Evolutionary conservation across 2,329 filamentous ascomycete genomes (phyloP).

Genomic region (Teratosphaeriaceae sp.): DNA sequence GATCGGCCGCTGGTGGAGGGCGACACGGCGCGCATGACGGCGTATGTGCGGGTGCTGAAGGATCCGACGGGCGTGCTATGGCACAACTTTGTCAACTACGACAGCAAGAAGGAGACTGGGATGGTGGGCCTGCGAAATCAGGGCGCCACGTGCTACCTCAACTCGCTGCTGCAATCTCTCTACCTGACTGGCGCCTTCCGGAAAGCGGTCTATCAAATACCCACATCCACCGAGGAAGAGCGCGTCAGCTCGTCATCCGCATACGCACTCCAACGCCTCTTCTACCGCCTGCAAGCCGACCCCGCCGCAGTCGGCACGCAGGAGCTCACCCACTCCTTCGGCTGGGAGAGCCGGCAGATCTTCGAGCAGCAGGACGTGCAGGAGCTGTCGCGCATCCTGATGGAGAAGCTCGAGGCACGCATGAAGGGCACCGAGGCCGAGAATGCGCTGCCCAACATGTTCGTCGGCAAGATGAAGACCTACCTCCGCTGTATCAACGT

Average conservation of each 20-base stretch:
- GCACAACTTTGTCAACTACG: slow-evolving; percentile 91
- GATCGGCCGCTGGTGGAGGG: slow-evolving; percentile 69
- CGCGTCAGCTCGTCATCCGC: slow-evolving; percentile 68
- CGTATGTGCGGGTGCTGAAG: slow-evolving; percentile 74
- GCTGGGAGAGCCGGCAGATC: slow-evolving; percentile 95
- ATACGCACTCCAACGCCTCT: slow-evolving; percentile 86
- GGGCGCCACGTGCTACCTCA: slow-evolving; percentile 61
- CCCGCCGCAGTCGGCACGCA: slow-evolving; percentile 78
- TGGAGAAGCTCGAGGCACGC: slow-evolving; percentile 93
- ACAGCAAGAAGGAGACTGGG: slow-evolving; percentile 98
- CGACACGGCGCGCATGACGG: slow-evolving; percentile 71
- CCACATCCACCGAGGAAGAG: slow-evolving; percentile 76
- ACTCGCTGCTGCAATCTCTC: slow-evolving; percentile 42
- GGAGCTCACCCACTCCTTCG: slow-evolving; percentile 92
- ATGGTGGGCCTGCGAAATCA: slow-evolving; percentile 97
- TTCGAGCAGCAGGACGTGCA: slow-evolving; percentile 99
- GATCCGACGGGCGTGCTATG: slow-evolving; percentile 84
- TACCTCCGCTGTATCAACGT: slow-evolving; percentile 99
- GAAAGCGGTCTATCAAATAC: slow-evolving; percentile 96
- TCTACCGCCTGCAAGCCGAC: slow-evolving; percentile 90
- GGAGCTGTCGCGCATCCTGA: slow-evolving; percentile 89
- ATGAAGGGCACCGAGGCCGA: slow-evolving; percentile 97
- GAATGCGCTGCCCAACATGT: slow-evolving; percentile 81
- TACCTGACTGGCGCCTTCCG: slow-evolving; percentile 73
- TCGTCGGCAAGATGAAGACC: slow-evolving; percentile 96